These are phyloP conservation scores for Sporothrix pallida DNA, from an alignment of 2,329 filamentous ascomycete species.

Conservation along the genomic window DNA sequence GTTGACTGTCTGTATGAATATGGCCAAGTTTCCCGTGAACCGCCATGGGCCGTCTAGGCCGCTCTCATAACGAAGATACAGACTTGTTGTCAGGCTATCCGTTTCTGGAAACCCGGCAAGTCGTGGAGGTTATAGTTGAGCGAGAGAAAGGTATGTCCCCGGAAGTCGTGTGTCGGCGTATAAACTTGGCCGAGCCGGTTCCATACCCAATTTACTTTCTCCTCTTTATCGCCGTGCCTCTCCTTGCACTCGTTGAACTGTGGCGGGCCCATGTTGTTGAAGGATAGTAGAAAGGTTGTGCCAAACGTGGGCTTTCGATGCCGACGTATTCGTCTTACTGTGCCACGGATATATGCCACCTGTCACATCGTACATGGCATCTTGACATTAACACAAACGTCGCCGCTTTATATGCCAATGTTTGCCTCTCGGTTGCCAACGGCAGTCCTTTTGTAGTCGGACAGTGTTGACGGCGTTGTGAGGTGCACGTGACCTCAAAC, in stretches of 20 bases:
- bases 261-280: too few relatives aligned
- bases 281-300: too few relatives aligned
- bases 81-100: neutral
- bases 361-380: too few relatives aligned
- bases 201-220: neutral
- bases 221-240: too few relatives aligned
- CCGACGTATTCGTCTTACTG: too few relatives aligned
- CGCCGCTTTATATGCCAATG: too few relatives aligned
- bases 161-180: neutral
- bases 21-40: neutral
- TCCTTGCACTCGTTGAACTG: too few relatives aligned
- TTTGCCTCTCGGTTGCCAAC: neutral
- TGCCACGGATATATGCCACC: too few relatives aligned
- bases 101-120: neutral
- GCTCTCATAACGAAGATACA: neutral
- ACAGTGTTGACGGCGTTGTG: neutral
- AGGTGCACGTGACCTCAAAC: slow-evolving; percentile 18
- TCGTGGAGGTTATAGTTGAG: neutral
- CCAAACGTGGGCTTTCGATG: too few relatives aligned
- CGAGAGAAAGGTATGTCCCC: neutral
- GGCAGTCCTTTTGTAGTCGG: neutral
- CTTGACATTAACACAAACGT: too few relatives aligned
- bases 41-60: neutral
- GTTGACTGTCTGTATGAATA: neutral
- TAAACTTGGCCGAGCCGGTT: too few relatives aligned